Percentiles rank a stretch among this genome's conserved stretches.
These are phyloP conservation scores for Picea sitchensis DNA, from an alignment of 75 land plant species.

Conservation along the genomic window DNA sequence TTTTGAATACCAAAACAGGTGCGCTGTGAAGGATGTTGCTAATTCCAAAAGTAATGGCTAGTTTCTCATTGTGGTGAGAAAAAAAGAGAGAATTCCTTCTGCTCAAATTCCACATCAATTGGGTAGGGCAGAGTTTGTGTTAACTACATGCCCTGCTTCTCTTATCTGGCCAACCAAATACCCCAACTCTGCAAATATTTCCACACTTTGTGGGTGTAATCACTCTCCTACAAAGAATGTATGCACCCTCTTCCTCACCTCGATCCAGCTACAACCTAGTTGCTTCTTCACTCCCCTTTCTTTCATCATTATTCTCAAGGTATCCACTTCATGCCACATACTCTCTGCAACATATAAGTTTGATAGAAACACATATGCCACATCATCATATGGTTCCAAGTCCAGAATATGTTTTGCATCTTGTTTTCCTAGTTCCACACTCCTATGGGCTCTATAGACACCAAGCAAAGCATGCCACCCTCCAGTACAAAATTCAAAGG, in stretches of 20 bases:
- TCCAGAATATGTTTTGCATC: slow-evolving; percentile 33
- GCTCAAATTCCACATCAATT: slow-evolving; percentile 14
- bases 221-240: slow-evolving; percentile 13
- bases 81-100: background rate
- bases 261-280: slow-evolving; percentile 36
- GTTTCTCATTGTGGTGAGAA: slow-evolving; percentile 16
- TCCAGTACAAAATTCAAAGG: slow-evolving; percentile 28
- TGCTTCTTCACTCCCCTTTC: slow-evolving; percentile 28
- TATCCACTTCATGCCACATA: slow-evolving; percentile 40
- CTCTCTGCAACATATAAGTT: slow-evolving; percentile 40
- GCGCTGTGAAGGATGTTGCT: background rate
- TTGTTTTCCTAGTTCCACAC: slow-evolving; percentile 32
- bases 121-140: background rate
- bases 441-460: slow-evolving; percentile 43
- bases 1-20: slow-evolving; percentile 8
- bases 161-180: background rate
- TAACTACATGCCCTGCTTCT: slow-evolving; percentile 15
- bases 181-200: slow-evolving; percentile 7
- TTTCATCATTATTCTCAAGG: slow-evolving; percentile 29
- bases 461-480: slow-evolving; percentile 43
- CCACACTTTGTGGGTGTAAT: background rate
- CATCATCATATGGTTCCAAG: slow-evolving; percentile 36
- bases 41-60: slow-evolving; percentile 19
- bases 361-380: slow-evolving; percentile 35
- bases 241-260: slow-evolving; percentile 12